phyloP scores from a whole-genome alignment of 768 basidiomycete genomes.

The Termitomyces sp. region DNA sequence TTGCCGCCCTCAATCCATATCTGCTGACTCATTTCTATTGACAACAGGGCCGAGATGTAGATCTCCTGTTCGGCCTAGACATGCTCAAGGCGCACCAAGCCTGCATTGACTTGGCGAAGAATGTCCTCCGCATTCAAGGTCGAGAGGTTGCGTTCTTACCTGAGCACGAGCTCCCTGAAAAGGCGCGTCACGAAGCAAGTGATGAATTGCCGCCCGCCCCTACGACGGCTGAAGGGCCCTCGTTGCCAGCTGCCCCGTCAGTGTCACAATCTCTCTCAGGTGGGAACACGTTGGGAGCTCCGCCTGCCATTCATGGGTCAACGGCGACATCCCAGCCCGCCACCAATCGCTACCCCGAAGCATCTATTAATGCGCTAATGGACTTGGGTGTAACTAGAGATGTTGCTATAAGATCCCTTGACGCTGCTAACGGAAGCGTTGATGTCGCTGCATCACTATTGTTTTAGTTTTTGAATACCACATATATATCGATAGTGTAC shows the following conservation, averaged over 20 bases:
- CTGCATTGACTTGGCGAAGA: constrained; percentile 88
- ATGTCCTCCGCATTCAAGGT: constrained; percentile 87
- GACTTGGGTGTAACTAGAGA: constrained; percentile 75
- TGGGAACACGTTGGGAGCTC: constrained; percentile 55
- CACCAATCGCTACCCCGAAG: constrained; percentile 45
- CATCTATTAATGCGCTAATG: constrained; percentile 58
- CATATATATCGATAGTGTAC: constrained; percentile 21
- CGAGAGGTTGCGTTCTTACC: constrained; percentile 84
- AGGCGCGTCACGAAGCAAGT: constrained; percentile 39
- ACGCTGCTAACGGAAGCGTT: constrained; percentile 79
- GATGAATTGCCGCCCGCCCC: constrained; percentile 21
- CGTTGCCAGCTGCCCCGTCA: constrained; percentile 6
- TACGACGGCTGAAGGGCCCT: constrained; percentile 10
- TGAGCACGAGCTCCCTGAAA: constrained; percentile 92
- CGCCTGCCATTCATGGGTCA: constrained; percentile 22
- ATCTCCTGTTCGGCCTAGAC: constrained; percentile 96
- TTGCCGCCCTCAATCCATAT: neutral
- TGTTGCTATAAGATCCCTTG: constrained; percentile 68
- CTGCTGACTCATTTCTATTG: neutral
- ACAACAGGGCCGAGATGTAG: constrained; percentile 77
- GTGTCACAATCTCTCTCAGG: constrained; percentile 52
- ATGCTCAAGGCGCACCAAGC: constrained; percentile 99
- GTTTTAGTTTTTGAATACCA: constrained; percentile 39
- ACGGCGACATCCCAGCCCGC: constrained; percentile 20
- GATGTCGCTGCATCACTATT: constrained; percentile 86